Evolutionary conservation across 179 eudicot genomes (phyloP).

Genomic region (Carnegiea gigantea): DNA sequence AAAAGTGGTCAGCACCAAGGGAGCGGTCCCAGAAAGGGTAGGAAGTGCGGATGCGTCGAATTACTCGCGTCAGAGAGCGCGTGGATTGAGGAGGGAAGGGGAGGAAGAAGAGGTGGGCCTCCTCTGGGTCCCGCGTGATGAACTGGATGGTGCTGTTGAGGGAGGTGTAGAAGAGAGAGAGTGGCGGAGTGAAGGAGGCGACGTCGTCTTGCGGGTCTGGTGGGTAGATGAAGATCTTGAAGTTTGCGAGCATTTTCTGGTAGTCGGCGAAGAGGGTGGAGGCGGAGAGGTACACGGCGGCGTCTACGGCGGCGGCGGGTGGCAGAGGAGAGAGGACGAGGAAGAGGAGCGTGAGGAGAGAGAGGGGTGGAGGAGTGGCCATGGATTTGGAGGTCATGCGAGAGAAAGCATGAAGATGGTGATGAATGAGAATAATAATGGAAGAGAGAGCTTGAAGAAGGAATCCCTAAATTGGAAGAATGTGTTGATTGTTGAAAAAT

Average conservation of each 20-base stretch:
- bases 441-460: no score
- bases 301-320: slow-evolving; percentile 10
- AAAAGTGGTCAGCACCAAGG: slow-evolving; percentile 90
- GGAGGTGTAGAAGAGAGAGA: slow-evolving; percentile 49
- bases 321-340: slow-evolving; percentile 13
- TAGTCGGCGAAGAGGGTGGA: slow-evolving; percentile 48
- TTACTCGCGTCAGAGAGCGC: slow-evolving; percentile 55
- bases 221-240: slow-evolving; percentile 72
- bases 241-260: slow-evolving; percentile 48
- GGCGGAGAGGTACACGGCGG: slow-evolving; percentile 53
- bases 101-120: slow-evolving; percentile 77
- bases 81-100: slow-evolving; percentile 52
- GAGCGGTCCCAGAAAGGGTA: slow-evolving; percentile 78
- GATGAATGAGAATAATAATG: no score
- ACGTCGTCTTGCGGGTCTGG: slow-evolving; percentile 17
- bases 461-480: no score
- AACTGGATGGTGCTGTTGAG: slow-evolving; percentile 45
- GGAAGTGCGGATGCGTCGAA: slow-evolving; percentile 38
- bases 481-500: not conserved
- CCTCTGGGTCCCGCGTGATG: slow-evolving; percentile 50
- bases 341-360: slow-evolving; percentile 23
- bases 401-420: not conserved
- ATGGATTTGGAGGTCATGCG: not conserved
- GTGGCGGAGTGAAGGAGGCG: slow-evolving; percentile 31
- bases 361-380: not conserved